Evolutionary conservation across 371 early-diverging fungal genomes (phyloP), one percentile per base, ranked within the genome.

Genomic region (Mortierella sp.): DNA sequence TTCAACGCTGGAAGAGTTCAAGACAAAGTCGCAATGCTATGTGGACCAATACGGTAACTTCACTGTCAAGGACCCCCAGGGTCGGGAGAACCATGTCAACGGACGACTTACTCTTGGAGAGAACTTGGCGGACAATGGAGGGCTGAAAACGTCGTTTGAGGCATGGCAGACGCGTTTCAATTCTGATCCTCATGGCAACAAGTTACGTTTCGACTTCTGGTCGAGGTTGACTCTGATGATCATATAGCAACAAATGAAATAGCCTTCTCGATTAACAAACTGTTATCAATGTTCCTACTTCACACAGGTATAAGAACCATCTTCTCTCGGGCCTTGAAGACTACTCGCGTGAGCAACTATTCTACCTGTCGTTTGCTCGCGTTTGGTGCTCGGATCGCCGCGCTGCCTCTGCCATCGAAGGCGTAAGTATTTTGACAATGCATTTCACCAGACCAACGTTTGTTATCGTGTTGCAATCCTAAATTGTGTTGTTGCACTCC

Each of bases 71-170:
- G 84, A 73, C 26, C 80, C 78, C 37, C 79, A 83, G 41, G 87
- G 81, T 30, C 62, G 79, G 4, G 57, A 30, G 19, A 80, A 75
- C 34, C 78, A 83, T 41, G 72, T 91, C 28, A 83, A 90, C 59
- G 89, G 90, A 7, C 72, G 83, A 39, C 67, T 83, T 23, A 93
- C 92, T 3, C 68, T 93, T 6, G 84, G 87, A 17, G 88, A 89
- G 61, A 93, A 93, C 59, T 50, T 93, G 26, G 93, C 94, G 2
- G 81, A 81, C 56, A 80, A 81, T 48, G 78, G 79, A 50, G 81
- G 81, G 28, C 15, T 84, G 27, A 76, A 62, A 27, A 70, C 59
- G 31, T 61, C 86, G 1, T 84, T 70, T 53, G 53, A 75, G 15
- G 81, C 84, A 37, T 86, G 86, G 86, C 53, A 73, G 8, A 56